Percentiles rank a stretch among this genome's conserved stretches.
Conservation (phyloP, 345 rosid genomes). For the Camelina laxa region DNA sequence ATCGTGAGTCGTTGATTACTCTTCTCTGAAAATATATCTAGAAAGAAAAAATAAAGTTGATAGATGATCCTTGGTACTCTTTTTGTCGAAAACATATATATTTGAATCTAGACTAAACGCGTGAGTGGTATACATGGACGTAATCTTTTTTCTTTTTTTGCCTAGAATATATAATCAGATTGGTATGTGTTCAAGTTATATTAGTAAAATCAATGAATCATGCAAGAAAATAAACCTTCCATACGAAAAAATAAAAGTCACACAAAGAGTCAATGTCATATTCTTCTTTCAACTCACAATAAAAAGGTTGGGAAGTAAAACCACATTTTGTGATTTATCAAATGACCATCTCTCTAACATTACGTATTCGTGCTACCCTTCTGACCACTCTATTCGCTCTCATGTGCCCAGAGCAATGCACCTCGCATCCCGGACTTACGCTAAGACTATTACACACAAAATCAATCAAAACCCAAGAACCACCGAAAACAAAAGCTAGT, state of each 20-base stretch:
- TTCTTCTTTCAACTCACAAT: not conserved
- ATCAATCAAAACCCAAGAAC: not conserved
- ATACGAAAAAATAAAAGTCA: conserved; percentile 5
- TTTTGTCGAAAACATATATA: conserved; percentile 27
- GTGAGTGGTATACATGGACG: not conserved
- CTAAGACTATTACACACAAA: conserved; percentile 8
- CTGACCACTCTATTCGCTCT: conserved; percentile 9
- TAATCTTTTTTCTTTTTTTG: not conserved
- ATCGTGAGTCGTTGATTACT: not conserved
- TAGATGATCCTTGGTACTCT: conserved; percentile 1
- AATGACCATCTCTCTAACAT: conserved; percentile 31
- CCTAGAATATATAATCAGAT: conserved; percentile 7
- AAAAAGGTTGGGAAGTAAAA: not conserved
- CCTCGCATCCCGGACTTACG: conserved; percentile 11
- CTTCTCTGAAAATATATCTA: not conserved
- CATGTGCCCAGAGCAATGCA: not conserved
- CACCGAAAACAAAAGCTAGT: not conserved
- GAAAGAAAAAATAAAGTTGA: not conserved
- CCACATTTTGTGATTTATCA: conserved; percentile 1
- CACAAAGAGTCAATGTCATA: conserved; percentile 30
- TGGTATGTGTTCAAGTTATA: conserved; percentile 8
- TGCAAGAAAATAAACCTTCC: not conserved
- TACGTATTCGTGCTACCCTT: not conserved
- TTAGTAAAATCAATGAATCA: not conserved
- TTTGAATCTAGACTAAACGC: not conserved